Conservation (phyloP, 345 rosid genomes). For the Angophora floribunda region DNA sequence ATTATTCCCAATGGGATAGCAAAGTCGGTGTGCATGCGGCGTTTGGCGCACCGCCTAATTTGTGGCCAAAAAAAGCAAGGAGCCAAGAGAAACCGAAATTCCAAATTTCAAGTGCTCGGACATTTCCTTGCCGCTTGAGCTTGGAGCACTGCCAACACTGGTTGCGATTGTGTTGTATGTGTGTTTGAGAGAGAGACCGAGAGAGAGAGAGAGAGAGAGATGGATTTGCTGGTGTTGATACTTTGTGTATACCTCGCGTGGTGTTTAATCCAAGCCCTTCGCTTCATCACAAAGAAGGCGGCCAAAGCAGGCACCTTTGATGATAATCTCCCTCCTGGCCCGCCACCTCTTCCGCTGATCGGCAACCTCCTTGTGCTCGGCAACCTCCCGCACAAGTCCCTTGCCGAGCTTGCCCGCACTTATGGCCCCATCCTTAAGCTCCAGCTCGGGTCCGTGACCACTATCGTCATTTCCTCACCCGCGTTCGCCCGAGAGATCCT, state of each 20-base stretch:
- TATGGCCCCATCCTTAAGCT: slow-evolving; percentile 16
- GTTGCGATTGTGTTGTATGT: too few species aligned
- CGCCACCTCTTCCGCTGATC: slow-evolving; percentile 1
- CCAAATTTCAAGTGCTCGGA: too few species aligned
- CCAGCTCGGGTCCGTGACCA: slow-evolving; percentile 4
- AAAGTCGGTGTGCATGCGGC: too few species aligned
- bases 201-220: background rate
- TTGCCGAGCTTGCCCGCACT: slow-evolving; percentile 4
- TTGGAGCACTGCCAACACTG: too few species aligned
- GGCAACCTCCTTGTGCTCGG: slow-evolving; percentile 16
- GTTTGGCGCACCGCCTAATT: too few species aligned
- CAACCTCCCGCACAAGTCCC: background rate
- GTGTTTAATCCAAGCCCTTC: background rate
- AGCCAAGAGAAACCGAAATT: too few species aligned
- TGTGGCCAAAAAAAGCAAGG: too few species aligned
- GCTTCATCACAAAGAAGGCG: background rate
- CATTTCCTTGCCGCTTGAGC: too few species aligned
- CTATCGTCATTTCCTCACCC: slow-evolving; percentile 1
- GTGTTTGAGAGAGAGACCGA: too few species aligned
- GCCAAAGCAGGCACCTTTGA: background rate
- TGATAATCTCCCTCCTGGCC: slow-evolving; percentile 13
- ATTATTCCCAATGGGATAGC: too few species aligned
- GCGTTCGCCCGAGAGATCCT: slow-evolving; percentile 6
- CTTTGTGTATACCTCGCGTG: background rate
- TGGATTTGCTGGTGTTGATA: background rate